Evolutionary conservation across 768 basidiomycete genomes (phyloP), one percentile per base, ranked within the genome.

Genomic region (Kwoniella dendrophila): DNA sequence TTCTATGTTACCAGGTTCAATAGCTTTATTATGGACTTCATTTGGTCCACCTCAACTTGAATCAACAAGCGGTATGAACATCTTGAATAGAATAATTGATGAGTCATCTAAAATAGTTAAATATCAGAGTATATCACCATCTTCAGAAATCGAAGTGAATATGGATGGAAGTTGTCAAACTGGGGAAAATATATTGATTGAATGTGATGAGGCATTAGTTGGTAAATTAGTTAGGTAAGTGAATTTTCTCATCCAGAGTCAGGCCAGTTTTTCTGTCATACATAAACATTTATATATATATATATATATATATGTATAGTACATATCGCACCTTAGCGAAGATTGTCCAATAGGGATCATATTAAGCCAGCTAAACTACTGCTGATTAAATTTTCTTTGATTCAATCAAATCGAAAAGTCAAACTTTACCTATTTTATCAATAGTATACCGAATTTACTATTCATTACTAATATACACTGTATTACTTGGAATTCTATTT

Each of bases 1-100:
- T 29, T 29, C 55, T 8, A 26, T 30, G 3, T 27, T 58, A 20
- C 47, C 56, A 11, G n/a, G 32, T n/a, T 48, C 56, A 12, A 33
- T 58, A 4, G 45, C 30, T 6, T 36, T 58, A 6, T 14, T 58
- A 36, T 58, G 56, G 56, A 58, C 56, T 26, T 58, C 56, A 8
- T 58, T 49, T 26, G 47, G 47, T 11, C 36, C 49, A 22, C 40
- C 40, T 8, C n/a, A n/a, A n/a, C n/a, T n/a, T n/a, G n/a, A n/a
- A n/a, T 34, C 51, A 34, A 5, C 32, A 0, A 52, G 12, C 5
- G 30, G 29, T 2, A n/a, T n/a, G n/a, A n/a, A n/a, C n/a, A n/a
- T n/a, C n/a, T n/a, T n/a, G n/a, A 43, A 43, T 8, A 20, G 41
- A 10, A 20, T 6, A 5, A 14, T 43, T 20, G 20, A 11, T 5